These are phyloP conservation scores for Lineolata rhizophorae DNA, from an alignment of 495 filamentous ascomycete genomes.

Conservation along the genomic window DNA sequence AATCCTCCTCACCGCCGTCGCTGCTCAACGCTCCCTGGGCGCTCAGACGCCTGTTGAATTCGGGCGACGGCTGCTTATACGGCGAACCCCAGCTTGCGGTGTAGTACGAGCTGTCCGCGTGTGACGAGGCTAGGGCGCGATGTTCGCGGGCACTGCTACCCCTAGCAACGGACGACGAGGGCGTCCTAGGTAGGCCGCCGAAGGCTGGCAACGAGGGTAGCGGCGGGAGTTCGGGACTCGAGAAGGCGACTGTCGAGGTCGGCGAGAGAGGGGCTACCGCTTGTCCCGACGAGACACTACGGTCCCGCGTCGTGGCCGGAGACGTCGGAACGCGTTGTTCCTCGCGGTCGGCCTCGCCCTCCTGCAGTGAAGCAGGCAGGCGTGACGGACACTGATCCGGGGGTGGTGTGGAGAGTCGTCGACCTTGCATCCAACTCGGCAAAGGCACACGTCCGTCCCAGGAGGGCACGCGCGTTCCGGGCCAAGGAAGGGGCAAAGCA, in stretches of 20 bases:
- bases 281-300: too few species aligned
- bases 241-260: slow-evolving; percentile 12
- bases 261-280: slow-evolving; percentile 13
- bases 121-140: slow-evolving; percentile 3
- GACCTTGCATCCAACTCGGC: too few species aligned
- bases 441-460: too few species aligned
- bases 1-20: slow-evolving; percentile 16
- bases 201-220: slow-evolving; percentile 8
- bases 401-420: too few species aligned
- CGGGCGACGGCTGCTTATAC: slow-evolving; percentile 13
- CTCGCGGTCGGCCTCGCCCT: too few species aligned
- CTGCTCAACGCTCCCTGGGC: slow-evolving; percentile 5
- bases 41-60: slow-evolving; percentile 8
- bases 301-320: too few species aligned
- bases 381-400: too few species aligned
- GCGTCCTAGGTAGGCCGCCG: slow-evolving; percentile 7
- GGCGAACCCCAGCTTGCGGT: slow-evolving; percentile 22
- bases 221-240: slow-evolving; percentile 13
- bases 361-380: too few species aligned
- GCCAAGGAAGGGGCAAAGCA: too few species aligned
- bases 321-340: too few species aligned
- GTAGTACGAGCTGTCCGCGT: slow-evolving; percentile 14
- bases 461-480: too few species aligned
- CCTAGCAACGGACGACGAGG: slow-evolving; percentile 8
- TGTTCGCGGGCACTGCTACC: too few species aligned